Evolutionary conservation across 1,139 yeast species (phyloP), one percentile per base, ranked within the genome.

Genomic region (Hansenula anomala): DNA sequence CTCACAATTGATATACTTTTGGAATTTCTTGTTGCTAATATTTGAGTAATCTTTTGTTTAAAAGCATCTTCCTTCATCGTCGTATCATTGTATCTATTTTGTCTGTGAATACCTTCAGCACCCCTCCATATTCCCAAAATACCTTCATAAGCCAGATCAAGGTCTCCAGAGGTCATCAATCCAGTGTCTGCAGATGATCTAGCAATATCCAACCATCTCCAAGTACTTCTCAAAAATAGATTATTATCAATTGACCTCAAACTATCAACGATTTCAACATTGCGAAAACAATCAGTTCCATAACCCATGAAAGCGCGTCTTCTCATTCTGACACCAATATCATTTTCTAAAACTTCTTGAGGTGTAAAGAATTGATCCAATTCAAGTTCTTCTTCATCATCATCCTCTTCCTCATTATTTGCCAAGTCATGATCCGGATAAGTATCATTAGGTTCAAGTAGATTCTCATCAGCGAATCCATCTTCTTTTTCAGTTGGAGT

Each of bases 101-200:
- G 85, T 27, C 71, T 71, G 12, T 70, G 65, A 22, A 85, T 65
- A 28, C 83, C 87, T 4, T 73, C 74, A 10, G 75, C 71, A 15
- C 96, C 95, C 49, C 79, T 80, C 97, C 97, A 92, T 29, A 90
- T 80, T 13, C 96, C 96, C 27, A 79, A 61, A 2, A 90, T 94
- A 8, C 97, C 98, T 51, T 85, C 83, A 58, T 77, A 89, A 3
- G 95, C 94, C 29, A 92, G 70, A 57, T 92, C 97, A 24, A 87
- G 65, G 9, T 63, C 67, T 20, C 78, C 80, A 1, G 82, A 72
- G 1, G 75, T 66, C 87, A 86, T 81, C 2, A 81, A 68, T 0
- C 87, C 87, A 38, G 82, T 78, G 24, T 73, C 77, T 15, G 82
- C 78, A 1, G 88, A 74, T 36, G 75, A 76, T 43, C 77, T 71